These are phyloP conservation scores for Dendrobium chrysotoxum DNA, from an alignment of 106 monocot species.

Conservation along the genomic window DNA sequence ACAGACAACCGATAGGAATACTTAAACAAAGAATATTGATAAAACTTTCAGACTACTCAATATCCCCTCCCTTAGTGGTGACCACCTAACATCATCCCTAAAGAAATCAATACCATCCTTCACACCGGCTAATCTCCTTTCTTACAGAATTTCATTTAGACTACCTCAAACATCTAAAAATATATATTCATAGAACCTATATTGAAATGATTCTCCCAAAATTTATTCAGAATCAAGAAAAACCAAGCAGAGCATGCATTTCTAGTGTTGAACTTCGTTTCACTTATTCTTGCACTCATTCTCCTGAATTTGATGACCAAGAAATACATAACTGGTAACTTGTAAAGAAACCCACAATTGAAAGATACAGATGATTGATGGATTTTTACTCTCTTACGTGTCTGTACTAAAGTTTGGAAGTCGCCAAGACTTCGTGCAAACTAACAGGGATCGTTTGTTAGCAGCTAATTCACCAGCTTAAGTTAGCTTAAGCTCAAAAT, in stretches of 20 bases:
- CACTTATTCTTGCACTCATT: not conserved
- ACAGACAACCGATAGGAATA: not conserved
- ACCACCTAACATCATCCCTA: not conserved
- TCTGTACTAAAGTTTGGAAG: not conserved
- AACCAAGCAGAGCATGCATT: not conserved
- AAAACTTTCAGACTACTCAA: not conserved
- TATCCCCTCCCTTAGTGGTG: not conserved
- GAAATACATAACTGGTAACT: not conserved
- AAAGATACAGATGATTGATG: not conserved
- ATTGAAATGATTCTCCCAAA: not conserved
- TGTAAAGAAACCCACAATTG: not conserved
- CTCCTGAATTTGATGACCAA: not conserved
- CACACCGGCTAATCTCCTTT: not conserved
- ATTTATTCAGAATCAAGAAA: not conserved
- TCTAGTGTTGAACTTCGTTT: not conserved
- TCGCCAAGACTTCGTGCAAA: not conserved
- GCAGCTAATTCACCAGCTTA: no score
- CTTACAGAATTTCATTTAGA: not conserved
- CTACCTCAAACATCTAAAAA: not conserved
- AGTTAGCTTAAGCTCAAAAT: slow-evolving; percentile 1
- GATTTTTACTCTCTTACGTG: not conserved
- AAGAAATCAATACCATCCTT: not conserved
- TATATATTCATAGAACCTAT: not conserved
- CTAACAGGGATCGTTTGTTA: not conserved
- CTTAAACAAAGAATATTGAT: not conserved